Conservation (phyloP, 768 basidiomycete genomes). For the Lactarius indigo region DNA sequence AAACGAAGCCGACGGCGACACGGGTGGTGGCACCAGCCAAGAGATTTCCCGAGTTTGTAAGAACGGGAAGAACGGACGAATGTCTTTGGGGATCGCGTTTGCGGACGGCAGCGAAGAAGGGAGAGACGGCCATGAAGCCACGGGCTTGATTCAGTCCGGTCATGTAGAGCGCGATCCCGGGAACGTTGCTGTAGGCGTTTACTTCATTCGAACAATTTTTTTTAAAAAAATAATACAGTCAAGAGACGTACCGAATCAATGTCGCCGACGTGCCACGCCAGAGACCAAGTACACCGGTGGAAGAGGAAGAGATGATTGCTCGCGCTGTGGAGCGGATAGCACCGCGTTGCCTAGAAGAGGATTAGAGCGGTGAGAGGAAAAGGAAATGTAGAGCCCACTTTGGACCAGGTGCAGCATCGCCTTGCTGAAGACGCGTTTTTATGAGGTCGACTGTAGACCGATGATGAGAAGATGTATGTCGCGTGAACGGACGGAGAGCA, state of each 20-base stretch:
- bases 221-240: not conserved
- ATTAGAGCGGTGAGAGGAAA: not conserved
- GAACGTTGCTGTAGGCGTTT: constrained; percentile 64
- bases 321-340: constrained; percentile 50
- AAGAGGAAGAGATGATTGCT: constrained; percentile 52
- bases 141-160: constrained; percentile 81
- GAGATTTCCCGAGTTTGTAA: constrained; percentile 78
- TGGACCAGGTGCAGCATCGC: constrained; percentile 44
- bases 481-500: not conserved
- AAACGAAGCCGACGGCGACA: constrained; percentile 71
- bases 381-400: constrained; percentile 36
- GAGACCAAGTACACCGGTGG: constrained; percentile 65
- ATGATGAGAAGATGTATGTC: not conserved
- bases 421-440: constrained; percentile 90
- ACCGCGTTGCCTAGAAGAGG: constrained; percentile 33
- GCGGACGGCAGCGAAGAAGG: constrained; percentile 53
- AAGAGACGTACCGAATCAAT: constrained; percentile 54
- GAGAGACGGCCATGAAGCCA: constrained; percentile 65
- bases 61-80: constrained; percentile 60
- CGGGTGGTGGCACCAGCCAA: constrained; percentile 82
- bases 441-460: constrained; percentile 68
- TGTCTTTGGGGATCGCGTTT: constrained; percentile 22
- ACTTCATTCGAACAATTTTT: too few relatives aligned
- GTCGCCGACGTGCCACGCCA: constrained; percentile 90
- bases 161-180: constrained; percentile 91